Conservation (phyloP, 768 basidiomycete genomes). For the Serendipita indica region DNA sequence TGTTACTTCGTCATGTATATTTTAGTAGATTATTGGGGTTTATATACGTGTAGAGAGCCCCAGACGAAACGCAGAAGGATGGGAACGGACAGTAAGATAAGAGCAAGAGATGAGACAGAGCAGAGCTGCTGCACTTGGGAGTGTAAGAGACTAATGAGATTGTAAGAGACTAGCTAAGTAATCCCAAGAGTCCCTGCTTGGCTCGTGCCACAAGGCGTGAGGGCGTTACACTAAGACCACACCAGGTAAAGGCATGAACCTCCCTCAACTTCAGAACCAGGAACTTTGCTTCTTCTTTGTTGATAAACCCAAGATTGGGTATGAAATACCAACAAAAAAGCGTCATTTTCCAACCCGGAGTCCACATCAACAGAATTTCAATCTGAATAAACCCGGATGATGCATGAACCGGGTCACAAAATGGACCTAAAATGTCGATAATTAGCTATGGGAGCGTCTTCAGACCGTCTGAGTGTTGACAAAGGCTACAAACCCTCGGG, state of each 20-base stretch:
- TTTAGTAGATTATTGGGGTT: no score
- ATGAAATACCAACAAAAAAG: background rate
- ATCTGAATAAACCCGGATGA: background rate
- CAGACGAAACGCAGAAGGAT: no score
- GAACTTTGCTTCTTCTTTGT: background rate
- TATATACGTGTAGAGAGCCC: no score
- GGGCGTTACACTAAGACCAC: background rate
- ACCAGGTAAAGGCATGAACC: background rate
- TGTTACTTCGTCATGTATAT: no score
- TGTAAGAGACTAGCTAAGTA: no score
- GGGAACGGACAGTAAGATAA: no score
- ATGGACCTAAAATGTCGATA: background rate
- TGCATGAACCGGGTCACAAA: background rate
- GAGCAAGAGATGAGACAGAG: no score
- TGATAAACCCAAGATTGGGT: background rate
- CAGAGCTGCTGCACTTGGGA: no score
- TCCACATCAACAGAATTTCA: slow-evolving; percentile 1
- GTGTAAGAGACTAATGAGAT: no score
- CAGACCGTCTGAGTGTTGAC: background rate
- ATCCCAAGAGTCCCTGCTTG: no score
- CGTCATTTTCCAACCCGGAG: background rate
- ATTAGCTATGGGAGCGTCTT: background rate
- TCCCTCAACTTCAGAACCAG: background rate
- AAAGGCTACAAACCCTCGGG: slow-evolving; percentile 37
- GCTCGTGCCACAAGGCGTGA: no score